These are phyloP conservation scores for Didymosphaeria variabile DNA, from an alignment of 2,329 filamentous ascomycete genomes.

Conservation along the genomic window DNA sequence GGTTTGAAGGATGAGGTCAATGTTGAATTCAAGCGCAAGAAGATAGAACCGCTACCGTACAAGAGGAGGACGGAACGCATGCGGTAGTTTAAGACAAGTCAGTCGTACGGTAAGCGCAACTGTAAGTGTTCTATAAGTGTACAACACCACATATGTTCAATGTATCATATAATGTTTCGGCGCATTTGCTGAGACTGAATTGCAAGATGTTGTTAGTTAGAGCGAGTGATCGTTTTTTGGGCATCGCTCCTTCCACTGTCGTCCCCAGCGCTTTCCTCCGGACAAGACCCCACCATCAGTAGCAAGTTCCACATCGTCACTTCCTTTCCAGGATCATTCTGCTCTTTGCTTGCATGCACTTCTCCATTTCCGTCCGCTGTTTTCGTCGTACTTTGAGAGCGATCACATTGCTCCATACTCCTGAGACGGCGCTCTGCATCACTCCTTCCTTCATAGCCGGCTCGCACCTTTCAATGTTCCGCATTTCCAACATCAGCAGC, in stretches of 20 bases:
- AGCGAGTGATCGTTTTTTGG: background rate
- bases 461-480: background rate
- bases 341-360: background rate
- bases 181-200: conserved; percentile 1
- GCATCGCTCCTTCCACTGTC: conserved; percentile 9
- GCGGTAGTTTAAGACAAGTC: conserved; percentile 41
- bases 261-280: conserved; percentile 1
- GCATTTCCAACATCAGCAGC: background rate
- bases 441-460: background rate
- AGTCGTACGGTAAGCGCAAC: conserved; percentile 15
- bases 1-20: conserved; percentile 75
- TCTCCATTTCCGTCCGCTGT: background rate
- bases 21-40: conserved; percentile 84
- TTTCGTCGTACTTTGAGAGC: background rate
- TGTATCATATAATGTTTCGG: conserved; percentile 22
- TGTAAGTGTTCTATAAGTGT: conserved; percentile 31
- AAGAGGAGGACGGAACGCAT: conserved; percentile 65
- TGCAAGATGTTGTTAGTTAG: background rate
- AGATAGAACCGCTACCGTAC: conserved; percentile 73
- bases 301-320: background rate
- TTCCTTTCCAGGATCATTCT: background rate
- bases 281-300: background rate
- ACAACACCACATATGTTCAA: conserved; percentile 22
- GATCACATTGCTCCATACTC: background rate
- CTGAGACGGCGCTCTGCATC: background rate